Evolutionary conservation across 2,329 filamentous ascomycete species (phyloP), one percentile per base, ranked within the genome.

Genomic region (Fonsecaea nubica): DNA sequence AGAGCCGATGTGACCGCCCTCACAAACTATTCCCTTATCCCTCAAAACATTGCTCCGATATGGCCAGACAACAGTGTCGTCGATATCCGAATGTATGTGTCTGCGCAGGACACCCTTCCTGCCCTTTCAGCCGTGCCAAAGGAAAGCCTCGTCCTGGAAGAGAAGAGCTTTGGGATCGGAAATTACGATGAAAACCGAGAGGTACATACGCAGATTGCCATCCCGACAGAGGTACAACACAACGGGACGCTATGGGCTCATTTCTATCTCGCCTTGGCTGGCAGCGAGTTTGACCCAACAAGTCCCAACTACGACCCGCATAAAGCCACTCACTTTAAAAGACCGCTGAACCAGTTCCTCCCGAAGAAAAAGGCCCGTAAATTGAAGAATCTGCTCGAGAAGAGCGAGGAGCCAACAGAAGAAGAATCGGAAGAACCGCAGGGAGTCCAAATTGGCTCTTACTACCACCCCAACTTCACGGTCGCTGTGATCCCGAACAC

Each of bases 231-330:
- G 50, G 93, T 96, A 0, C 93, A 97, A 82, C 86, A 93, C 72
- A 98, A 98, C 77, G 93, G 92, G 38, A 97, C 94, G 0, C 85
- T 99, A 9, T 97, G 92, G 89, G 94, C 92, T 2, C 95, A 99
- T 78, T 96, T 98, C 79, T 97, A 93, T 74, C 83, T 98, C 67
- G 92, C 88, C 10, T 86, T 96, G 71, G 81, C 88, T 9, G 94
- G 93, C 61, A 86, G 87, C 66, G 84, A 86, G 63, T 81, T 97
- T 36, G 94, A 98, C 74, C 94, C 94, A 2, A 85, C 85, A 9
- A 85, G 87, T 63, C 82, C 87, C 0, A 84, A 84, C 65, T 99
- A 92, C 77, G 91, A 96, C 76, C 81, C 88, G 0, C 84, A 85
- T 8, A 90, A 87, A 67, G 93, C 95, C 2, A 92, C 92, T 75